Conservation (phyloP, 768 basidiomycete species). For the Xerocomellus dryophilus region DNA sequence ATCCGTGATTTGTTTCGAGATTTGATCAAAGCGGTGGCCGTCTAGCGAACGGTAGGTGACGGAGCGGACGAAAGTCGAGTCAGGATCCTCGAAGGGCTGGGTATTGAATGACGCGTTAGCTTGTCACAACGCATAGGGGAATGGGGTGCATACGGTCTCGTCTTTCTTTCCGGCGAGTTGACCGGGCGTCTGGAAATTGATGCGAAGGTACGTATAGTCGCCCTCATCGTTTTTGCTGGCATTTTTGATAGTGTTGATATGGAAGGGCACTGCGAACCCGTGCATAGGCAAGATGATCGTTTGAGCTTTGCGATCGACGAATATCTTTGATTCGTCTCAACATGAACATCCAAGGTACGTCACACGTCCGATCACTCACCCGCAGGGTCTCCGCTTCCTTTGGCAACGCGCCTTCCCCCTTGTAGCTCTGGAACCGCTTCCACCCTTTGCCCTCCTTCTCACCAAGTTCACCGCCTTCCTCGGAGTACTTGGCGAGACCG, state of each 20-base stretch:
- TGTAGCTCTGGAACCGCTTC: slow-evolving; percentile 96
- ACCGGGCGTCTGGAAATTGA: slow-evolving; percentile 98
- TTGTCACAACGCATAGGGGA: neutral
- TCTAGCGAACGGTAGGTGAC: slow-evolving; percentile 92
- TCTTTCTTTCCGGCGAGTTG: slow-evolving; percentile 98
- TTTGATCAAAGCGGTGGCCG: slow-evolving; percentile 80
- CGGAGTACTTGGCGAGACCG: slow-evolving; percentile 80
- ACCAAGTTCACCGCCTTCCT: slow-evolving; percentile 67
- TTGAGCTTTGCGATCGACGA: slow-evolving; percentile 85
- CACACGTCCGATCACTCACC: slow-evolving; percentile 44
- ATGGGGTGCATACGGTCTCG: slow-evolving; percentile 67
- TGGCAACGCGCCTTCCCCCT: slow-evolving; percentile 88
- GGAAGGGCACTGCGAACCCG: slow-evolving; percentile 95
- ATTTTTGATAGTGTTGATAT: slow-evolving; percentile 98
- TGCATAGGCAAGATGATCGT: slow-evolving; percentile 91
- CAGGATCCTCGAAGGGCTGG: slow-evolving; percentile 94
- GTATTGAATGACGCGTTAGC: neutral
- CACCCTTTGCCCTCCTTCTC: slow-evolving; percentile 90
- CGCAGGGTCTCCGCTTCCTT: slow-evolving; percentile 75
- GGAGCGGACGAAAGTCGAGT: slow-evolving; percentile 93
- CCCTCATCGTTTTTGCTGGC: slow-evolving; percentile 97
- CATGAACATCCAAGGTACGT: slow-evolving; percentile 1
- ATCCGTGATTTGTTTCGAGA: slow-evolving; percentile 90
- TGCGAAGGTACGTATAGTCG: slow-evolving; percentile 88
- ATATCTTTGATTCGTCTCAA: slow-evolving; percentile 54